Conservation (phyloP, 2,329 filamentous ascomycete species). For the Apiospora malaysiana region DNA sequence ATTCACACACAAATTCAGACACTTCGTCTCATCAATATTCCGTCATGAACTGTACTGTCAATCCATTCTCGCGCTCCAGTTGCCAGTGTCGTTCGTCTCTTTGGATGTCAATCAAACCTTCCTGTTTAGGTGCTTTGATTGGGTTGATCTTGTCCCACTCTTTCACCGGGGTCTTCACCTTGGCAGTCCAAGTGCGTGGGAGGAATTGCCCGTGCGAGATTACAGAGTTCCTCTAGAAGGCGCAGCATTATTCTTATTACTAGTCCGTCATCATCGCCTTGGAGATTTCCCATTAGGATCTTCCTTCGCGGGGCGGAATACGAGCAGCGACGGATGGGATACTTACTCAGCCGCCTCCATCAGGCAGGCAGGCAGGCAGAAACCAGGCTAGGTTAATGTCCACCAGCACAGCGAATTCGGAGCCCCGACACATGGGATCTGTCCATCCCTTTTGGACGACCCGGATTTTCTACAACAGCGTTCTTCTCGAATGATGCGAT, state of each 20-base stretch:
- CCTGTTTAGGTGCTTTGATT: neutral
- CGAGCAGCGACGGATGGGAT: neutral
- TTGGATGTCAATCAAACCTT: neutral
- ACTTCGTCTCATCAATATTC: neutral
- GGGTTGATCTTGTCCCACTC: neutral
- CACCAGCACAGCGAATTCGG: neutral
- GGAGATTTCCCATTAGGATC: neutral
- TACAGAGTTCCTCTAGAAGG: constrained; percentile 8
- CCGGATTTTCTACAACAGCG: neutral
- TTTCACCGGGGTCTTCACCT: neutral
- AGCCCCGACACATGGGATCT: neutral
- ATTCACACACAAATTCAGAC: constrained; percentile 13
- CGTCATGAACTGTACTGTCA: neutral
- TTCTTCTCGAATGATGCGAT: neutral
- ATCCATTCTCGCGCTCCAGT: neutral
- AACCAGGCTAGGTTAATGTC: neutral
- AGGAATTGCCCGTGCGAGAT: constrained; percentile 5
- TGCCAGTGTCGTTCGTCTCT: neutral
- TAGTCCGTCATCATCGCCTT: neutral
- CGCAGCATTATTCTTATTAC: neutral
- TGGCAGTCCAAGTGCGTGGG: neutral
- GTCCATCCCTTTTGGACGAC: neutral
- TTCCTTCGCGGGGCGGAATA: neutral
- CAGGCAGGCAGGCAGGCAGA: no score
- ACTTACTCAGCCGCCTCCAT: neutral